Conservation (phyloP, 2,329 filamentous ascomycete genomes). For the Sporothrix brunneoviolacea region DNA sequence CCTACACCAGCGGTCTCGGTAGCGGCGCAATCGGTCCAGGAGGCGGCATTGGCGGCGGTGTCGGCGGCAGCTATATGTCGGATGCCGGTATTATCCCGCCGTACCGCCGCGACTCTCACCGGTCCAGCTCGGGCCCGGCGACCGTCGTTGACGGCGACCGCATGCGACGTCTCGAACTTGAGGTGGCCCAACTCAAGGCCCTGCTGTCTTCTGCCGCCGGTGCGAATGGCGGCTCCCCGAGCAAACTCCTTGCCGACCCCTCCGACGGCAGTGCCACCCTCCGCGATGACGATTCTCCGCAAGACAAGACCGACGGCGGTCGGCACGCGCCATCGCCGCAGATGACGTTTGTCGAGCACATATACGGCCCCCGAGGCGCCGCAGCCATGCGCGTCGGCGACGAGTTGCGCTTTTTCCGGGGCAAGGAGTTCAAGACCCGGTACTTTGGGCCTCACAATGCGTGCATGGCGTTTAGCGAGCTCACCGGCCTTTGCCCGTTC, state of each 20-base stretch:
- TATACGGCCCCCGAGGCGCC: constrained; percentile 31
- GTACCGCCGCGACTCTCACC: constrained; percentile 30
- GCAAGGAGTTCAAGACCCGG: constrained; percentile 53
- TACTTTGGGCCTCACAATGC: constrained; percentile 56
- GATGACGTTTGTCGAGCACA: constrained; percentile 24
- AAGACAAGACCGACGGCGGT: constrained; percentile 16
- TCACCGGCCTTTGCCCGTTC: constrained; percentile 51
- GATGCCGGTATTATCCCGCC: constrained; percentile 24
- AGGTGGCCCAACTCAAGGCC: constrained; percentile 50
- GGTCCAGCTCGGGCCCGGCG: constrained; percentile 7
- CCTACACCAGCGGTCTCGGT: constrained; percentile 31
- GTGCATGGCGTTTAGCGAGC: constrained; percentile 53
- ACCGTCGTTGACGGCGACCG: constrained; percentile 42
- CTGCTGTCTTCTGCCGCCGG: constrained; percentile 29
- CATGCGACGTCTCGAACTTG: constrained; percentile 52
- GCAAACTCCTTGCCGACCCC: constrained; percentile 10
- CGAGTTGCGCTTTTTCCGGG: constrained; percentile 51
- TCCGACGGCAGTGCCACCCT: constrained; percentile 22
- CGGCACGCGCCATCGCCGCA: constrained; percentile 19
- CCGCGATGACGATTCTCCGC: constrained; percentile 19
- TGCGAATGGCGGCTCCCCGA: background rate
- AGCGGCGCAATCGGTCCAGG: background rate
- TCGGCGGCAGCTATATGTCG: constrained; percentile 13
- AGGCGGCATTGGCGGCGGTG: constrained; percentile 20
- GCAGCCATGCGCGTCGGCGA: constrained; percentile 29